A percentile compares a stretch with the other conserved stretches of the same genome.
Conservation (phyloP, 768 basidiomycete species). For the Leccinellum albellum region DNA sequence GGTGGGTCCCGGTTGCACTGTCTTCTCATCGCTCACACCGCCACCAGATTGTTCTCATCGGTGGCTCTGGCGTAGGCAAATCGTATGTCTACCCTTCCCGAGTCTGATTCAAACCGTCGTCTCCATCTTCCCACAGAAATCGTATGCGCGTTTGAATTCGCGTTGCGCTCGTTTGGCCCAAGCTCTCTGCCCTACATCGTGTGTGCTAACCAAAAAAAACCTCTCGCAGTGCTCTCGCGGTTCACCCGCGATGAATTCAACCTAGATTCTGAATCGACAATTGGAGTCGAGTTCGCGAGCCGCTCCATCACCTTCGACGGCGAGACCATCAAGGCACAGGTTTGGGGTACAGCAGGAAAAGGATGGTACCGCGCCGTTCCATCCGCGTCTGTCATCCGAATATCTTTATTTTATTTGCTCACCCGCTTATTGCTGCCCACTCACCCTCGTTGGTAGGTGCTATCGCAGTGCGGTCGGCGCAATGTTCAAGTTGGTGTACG, state of each 20-base stretch:
- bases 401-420: neutral
- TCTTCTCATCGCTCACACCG: neutral
- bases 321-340: conserved; percentile 96
- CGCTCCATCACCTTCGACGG: conserved; percentile 92
- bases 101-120: neutral
- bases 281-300: conserved; percentile 98
- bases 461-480: conserved; percentile 96
- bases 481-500: conserved; percentile 88
- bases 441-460: conserved; percentile 51
- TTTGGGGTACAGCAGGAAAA: conserved; percentile 99
- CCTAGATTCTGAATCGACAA: conserved; percentile 97
- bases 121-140: conserved; percentile 26
- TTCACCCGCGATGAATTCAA: conserved; percentile 99
- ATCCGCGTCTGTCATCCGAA: conserved; percentile 69
- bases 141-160: conserved; percentile 25
- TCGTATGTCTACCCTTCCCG: neutral
- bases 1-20: conserved; percentile 38
- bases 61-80: conserved; percentile 64
- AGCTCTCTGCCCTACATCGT: neutral
- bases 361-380: conserved; percentile 98
- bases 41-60: conserved; percentile 92
- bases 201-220: neutral
- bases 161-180: neutral
- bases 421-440: no score
- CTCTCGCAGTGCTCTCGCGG: conserved; percentile 86